phyloP scores from a whole-genome alignment of 257 asterid species.

The Catharanthus roseus region DNA sequence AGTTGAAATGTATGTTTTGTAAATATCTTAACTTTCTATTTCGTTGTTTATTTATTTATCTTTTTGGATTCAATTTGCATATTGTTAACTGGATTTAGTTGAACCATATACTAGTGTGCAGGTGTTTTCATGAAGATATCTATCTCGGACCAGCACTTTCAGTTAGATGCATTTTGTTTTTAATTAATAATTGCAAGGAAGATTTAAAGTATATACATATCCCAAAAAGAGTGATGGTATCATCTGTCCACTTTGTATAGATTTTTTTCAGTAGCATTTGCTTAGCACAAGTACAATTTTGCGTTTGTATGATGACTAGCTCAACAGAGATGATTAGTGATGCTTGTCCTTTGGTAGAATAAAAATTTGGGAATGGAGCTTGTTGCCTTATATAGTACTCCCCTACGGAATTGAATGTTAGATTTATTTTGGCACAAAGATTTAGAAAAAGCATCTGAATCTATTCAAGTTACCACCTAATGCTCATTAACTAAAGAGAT shows the following conservation, averaged over 20 bases:
- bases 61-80: neutral
- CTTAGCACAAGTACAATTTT: neutral
- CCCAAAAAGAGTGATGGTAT: neutral
- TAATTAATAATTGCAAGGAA: neutral
- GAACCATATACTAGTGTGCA: neutral
- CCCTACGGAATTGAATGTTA: neutral
- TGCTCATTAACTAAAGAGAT: no score
- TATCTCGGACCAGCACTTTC: neutral
- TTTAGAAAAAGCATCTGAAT: no score
- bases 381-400: no score
- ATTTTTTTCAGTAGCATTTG: neutral
- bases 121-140: neutral
- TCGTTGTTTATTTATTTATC: no score
- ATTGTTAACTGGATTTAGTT: neutral
- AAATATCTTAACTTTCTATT: neutral
- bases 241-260: neutral
- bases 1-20: neutral
- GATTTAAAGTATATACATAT: neutral
- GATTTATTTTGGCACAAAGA: no score
- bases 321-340: neutral
- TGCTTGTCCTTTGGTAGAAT: neutral
- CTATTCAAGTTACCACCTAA: no score
- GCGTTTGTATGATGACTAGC: neutral
- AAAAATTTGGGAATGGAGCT: no score
- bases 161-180: neutral